These are phyloP conservation scores for Sphaerosporella brunnea DNA, from an alignment of 495 filamentous ascomycete species.

Conservation along the genomic window DNA sequence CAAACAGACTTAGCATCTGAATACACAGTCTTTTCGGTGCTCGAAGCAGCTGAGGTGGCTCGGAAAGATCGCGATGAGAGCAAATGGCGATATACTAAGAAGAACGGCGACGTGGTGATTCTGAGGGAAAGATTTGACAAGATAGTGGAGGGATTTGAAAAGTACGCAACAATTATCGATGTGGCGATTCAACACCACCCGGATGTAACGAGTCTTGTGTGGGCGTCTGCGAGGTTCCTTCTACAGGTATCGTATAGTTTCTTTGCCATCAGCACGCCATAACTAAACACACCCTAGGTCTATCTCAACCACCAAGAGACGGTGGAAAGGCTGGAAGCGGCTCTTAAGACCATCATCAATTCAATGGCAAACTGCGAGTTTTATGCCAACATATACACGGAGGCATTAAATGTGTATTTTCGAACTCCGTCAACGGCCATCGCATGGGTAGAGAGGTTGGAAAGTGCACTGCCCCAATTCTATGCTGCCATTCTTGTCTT, in stretches of 20 bases:
- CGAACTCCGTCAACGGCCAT: not conserved
- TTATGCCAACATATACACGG: conserved; percentile 7
- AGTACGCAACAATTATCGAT: conserved; percentile 10
- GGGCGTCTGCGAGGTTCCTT: conserved; percentile 8
- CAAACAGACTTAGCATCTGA: too few species aligned
- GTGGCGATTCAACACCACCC: conserved; percentile 4
- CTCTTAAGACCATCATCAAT: conserved; percentile 7
- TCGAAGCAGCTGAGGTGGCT: not conserved
- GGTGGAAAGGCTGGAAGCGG: conserved; percentile 6
- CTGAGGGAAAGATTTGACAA: conserved; percentile 4
- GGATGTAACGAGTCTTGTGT: conserved; percentile 6
- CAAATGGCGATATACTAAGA: not conserved
- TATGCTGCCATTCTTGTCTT: conserved; percentile 10
- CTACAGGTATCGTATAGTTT: conserved; percentile 5
- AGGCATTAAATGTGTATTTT: not conserved
- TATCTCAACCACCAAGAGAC: conserved; percentile 12
- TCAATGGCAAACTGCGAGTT: conserved; percentile 11
- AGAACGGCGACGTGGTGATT: not conserved
- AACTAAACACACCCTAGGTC: conserved; percentile 2
- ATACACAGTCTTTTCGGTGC: not conserved
- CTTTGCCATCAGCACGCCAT: not conserved
- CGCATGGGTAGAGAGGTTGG: not conserved
- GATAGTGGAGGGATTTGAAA: conserved; percentile 10
- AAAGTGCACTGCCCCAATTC: conserved; percentile 4
- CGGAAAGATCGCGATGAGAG: not conserved